Evolutionary conservation across 2,329 filamentous ascomycete genomes (phyloP), one percentile per base, ranked within the genome.

Genomic region (Fusarium pseudocircinatum): DNA sequence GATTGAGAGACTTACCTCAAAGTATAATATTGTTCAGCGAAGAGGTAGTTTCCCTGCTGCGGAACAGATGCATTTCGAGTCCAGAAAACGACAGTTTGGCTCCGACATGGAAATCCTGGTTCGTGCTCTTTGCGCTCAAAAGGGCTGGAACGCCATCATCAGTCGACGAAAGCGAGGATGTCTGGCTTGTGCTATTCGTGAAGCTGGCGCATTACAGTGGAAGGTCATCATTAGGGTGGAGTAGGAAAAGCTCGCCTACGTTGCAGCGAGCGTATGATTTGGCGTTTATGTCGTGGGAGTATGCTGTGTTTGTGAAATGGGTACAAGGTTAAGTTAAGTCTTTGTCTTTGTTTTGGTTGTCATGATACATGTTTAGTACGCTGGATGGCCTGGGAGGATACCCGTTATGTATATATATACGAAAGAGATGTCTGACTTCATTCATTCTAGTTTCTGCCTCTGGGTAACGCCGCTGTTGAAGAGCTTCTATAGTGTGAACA

Each of bases 111-210:
- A 94, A 81, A 87, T 95, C 14, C 82, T 95, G 59, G 91, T 91
- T 3, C 85, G 93, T 54, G 92, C 93, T 4, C 86, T 94, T 73
- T 95, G 93, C 79, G 91, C 93, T 2, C 90, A 93, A 78, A 90
- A 88, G 74, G 93, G 93, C 6, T 91, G 91, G 86, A 92, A 94
- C 79, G 93, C 93, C 28, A 79, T 95, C 24, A 86, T 95, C 70
- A 93, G 91, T 69, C 86, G 92, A 58, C 85, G 87, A 43, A 88
- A 89, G 72, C 86, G 92, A 69, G 92, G 91, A 1, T 96, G 93
- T 78, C 81, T 95, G 40, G 88, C 89, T 7, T 96, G 93, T 81
- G 92, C 92, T 44, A 89, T 96, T 47, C 87, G 93, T 24, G 93
- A 96, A 83, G 93, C 92, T 1, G 90, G 90, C 10, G 93, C 91